Conservation (phyloP, 2,329 filamentous ascomycete genomes). For the Hypoxylon sp. region DNA sequence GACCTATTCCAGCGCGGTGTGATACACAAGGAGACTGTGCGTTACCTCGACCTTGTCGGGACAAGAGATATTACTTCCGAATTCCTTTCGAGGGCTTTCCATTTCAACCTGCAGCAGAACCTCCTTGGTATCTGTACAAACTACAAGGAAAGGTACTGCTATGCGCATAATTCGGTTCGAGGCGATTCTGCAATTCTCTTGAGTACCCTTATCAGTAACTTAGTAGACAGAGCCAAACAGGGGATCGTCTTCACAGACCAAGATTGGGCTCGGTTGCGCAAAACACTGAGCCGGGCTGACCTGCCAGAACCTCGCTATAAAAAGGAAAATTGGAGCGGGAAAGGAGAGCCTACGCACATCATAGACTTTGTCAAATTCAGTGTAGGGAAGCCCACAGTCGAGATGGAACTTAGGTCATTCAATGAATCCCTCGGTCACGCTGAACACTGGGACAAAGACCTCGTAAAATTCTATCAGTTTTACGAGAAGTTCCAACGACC, state of each 20-base stretch:
- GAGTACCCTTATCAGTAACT: slow-evolving; percentile 65
- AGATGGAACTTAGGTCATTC: slow-evolving; percentile 57
- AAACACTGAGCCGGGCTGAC: slow-evolving; percentile 53
- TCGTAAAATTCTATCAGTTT: slow-evolving; percentile 51
- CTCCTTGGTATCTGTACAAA: slow-evolving; percentile 76
- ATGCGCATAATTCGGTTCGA: slow-evolving; percentile 68
- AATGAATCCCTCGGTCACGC: slow-evolving; percentile 46
- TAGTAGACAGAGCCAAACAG: slow-evolving; percentile 73
- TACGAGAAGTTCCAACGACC: slow-evolving; percentile 54
- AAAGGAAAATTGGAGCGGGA: slow-evolving; percentile 52
- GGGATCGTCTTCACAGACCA: slow-evolving; percentile 64
- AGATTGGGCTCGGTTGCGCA: slow-evolving; percentile 60
- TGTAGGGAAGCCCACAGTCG: slow-evolving; percentile 63
- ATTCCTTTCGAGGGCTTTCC: slow-evolving; percentile 69
- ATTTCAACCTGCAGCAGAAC: slow-evolving; percentile 70
- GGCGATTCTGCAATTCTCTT: slow-evolving; percentile 63
- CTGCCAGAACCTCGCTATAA: slow-evolving; percentile 61
- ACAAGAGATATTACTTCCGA: slow-evolving; percentile 54
- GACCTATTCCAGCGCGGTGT: slow-evolving; percentile 65
- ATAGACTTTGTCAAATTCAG: slow-evolving; percentile 74
- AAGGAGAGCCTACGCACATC: slow-evolving; percentile 62
- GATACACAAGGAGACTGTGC: slow-evolving; percentile 64
- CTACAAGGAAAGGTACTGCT: slow-evolving; percentile 74
- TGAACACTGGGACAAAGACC: slow-evolving; percentile 48
- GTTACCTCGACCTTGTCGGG: slow-evolving; percentile 62